A percentile compares a stretch with the other conserved stretches of the same genome.
Conservation (phyloP, 2,329 filamentous ascomycete species). For the Botrytis fabae region DNA sequence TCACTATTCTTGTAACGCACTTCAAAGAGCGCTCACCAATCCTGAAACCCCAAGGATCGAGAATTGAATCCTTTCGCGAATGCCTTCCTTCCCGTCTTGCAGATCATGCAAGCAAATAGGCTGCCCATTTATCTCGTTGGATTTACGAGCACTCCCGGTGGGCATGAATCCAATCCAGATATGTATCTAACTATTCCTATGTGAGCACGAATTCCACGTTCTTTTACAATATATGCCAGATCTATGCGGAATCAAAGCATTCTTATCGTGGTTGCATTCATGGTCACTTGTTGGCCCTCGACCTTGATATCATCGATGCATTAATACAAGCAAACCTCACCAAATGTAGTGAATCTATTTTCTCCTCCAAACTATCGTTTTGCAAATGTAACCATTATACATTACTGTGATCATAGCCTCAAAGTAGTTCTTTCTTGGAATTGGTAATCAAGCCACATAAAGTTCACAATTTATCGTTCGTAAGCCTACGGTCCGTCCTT, state of each 20-base stretch:
- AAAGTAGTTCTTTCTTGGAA: neutral
- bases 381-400: neutral
- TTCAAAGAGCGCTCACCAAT: no score
- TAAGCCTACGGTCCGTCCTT: conserved; percentile 4
- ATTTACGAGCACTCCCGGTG: neutral
- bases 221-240: no score
- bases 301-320: neutral
- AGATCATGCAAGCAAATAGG: neutral
- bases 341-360: neutral
- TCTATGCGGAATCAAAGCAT: neutral
- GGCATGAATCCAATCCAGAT: neutral
- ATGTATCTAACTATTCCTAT: neutral
- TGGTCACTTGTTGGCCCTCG: neutral
- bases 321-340: neutral
- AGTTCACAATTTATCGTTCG: neutral
- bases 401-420: conserved; percentile 1
- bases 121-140: neutral
- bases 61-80: conserved; percentile 2
- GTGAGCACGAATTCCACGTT: neutral
- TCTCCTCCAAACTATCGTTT: neutral
- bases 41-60: no score
- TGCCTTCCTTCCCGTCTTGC: neutral
- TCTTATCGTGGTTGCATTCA: neutral
- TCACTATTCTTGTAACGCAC: neutral
- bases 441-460: neutral